Evolutionary conservation across 169 alveolate genomes (phyloP).

Genomic region (Cyclospora cayetanensis): DNA sequence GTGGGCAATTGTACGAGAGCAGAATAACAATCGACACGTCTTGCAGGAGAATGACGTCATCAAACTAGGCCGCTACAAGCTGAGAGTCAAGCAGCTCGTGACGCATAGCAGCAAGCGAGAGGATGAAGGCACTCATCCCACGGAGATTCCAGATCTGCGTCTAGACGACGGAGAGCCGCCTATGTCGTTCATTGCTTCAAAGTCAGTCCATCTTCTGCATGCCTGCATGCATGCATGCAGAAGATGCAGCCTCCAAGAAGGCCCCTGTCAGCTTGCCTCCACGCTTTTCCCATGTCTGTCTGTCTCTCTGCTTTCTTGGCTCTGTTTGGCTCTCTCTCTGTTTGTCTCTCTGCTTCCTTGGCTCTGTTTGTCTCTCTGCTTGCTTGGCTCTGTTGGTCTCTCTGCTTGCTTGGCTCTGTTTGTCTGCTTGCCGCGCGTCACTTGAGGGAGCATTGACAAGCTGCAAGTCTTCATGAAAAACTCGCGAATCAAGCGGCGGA

Average conservation of each 20-base stretch:
- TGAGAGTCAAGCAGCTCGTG: slow-evolving; percentile 89
- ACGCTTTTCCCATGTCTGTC: background rate
- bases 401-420: too few species aligned
- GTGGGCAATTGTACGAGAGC: slow-evolving; percentile 91
- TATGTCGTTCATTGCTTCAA: slow-evolving; percentile 8
- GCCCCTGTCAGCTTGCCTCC: too few species aligned
- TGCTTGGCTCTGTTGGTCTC: too few species aligned
- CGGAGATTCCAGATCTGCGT: background rate
- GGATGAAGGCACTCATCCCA: background rate
- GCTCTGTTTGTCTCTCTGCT: too few species aligned
- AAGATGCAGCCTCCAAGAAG: too few species aligned
- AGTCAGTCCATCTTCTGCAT: background rate
- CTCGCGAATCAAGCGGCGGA: too few species aligned
- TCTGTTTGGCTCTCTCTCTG: too few species aligned
- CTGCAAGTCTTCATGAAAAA: too few species aligned
- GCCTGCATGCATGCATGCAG: background rate
- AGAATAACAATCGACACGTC: slow-evolving; percentile 84
- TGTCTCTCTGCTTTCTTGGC: too few species aligned
- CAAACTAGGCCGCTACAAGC: slow-evolving; percentile 93
- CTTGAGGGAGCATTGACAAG: too few species aligned
- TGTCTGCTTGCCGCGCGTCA: too few species aligned
- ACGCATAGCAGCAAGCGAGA: background rate
- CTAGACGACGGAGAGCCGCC: slow-evolving; percentile 66
- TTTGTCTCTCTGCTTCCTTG: too few species aligned
- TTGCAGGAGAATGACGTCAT: slow-evolving; percentile 93